Evolutionary conservation across 169 alveolate genomes (phyloP).

Genomic region (Plasmodium coatneyi): DNA sequence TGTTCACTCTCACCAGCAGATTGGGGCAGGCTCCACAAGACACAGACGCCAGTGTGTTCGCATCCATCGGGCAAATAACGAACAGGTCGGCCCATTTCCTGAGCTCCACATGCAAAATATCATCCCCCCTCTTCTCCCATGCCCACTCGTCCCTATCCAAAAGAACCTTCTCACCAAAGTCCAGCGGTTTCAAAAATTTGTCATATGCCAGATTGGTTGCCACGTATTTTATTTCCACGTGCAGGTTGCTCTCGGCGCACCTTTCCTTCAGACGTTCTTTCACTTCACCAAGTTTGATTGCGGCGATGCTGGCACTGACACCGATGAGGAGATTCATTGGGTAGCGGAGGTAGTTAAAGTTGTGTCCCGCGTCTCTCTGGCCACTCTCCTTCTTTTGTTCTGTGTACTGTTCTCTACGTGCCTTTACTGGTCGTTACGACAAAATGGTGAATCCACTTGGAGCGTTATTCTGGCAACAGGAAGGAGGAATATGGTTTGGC

Average conservation of each 20-base stretch:
- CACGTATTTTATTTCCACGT: conserved; percentile 79
- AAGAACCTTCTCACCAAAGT: conserved; percentile 54
- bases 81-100: conserved; percentile 93
- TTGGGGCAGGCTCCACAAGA: conserved; percentile 94
- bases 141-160: conserved; percentile 86
- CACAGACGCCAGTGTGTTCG: conserved; percentile 94
- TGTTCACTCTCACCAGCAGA: conserved; percentile 81
- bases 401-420: not conserved
- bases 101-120: conserved; percentile 78
- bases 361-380: not conserved
- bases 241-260: conserved; percentile 14
- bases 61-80: conserved; percentile 94
- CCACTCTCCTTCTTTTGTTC: not conserved
- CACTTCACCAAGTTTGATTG: conserved; percentile 86
- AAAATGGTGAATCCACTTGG: not conserved
- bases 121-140: conserved; percentile 86
- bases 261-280: conserved; percentile 64
- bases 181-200: conserved; percentile 66
- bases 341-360: not conserved
- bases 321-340: conserved; percentile 85
- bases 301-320: conserved; percentile 92
- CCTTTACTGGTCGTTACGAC: not conserved
- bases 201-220: conserved; percentile 76
- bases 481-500: not conserved
- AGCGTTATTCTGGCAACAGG: not conserved